Evolutionary conservation across 1,139 yeast species (phyloP), one percentile per base, ranked within the genome.

Genomic region (Oligophagozyma castellii): DNA sequence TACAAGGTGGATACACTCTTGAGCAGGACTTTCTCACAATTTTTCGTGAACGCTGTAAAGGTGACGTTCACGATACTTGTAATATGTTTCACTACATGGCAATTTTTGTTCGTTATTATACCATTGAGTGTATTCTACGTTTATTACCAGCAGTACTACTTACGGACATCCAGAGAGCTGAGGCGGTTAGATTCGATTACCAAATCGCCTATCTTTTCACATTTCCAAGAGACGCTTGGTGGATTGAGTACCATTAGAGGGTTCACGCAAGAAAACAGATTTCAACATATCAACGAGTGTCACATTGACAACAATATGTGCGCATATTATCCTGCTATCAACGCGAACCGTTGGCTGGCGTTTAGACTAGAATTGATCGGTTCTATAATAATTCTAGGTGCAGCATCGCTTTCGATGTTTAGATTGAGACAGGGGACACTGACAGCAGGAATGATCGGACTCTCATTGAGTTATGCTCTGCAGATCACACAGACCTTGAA

Each of bases 311-410:
- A 67, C 43, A 86, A 89, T 52, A 71, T 86, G 76, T 66, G 79
- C 49, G 96, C 96, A 0, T 86, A 70, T 48, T 92, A 83, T 60
- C 95, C 96, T 19, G 68, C 93, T n/a, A 73, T 84, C 36, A 80
- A 80, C 52, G 86, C 95, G 8, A 89, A 89, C 53, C 73, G 98
- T 61, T 89, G 98, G 98, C 67, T 89, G 36, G 95, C 95, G 7
- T 93, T 81, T 11, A 70, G 96, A 52, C 65, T 89, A 36, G 96
- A 89, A 55, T 75, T 80, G 42, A 64, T 89, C 42, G 96, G 96
- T 19, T 80, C 95, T 1, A 46, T 84, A 25, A 78, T 89, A 38
- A 84, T 89, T 43, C 65, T 84, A 38, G 77, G 80, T 23, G 75
- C 96, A 5, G 84, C 95, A 2, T 81, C 86, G 5, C 63, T 86